Base-by-base conservation (phyloP, 805 yeast genomes). In the Priceomyces melissophilus region DNA sequence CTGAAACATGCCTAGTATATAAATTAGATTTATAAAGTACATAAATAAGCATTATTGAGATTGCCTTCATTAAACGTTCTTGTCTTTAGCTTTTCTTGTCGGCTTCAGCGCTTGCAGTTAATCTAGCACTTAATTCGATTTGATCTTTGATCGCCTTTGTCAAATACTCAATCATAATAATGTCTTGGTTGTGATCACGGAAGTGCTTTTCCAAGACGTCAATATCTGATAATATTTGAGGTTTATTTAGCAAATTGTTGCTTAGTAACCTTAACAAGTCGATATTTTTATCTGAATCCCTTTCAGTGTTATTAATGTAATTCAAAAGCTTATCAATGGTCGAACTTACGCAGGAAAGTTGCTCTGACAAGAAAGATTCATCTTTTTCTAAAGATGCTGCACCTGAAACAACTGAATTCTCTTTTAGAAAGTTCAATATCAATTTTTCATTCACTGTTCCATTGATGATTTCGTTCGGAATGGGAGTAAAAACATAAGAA, bases 71-170 rank as follows among this genome's bases (percentile, higher is more conserved):
- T 20, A 20, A 20, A 20, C 25, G 8, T 9, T 14, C 11, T 32
- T 14, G n/a, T 17, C 27, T 8, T 38, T 41, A 36, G 32, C 35
- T 42, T 37, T 45, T 52, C 44, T 48, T 55, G 10, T 55, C 59
- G 25, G 53, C 48, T 37, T 53, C 61, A 33, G 60, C 53, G 37
- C 52, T 57, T 28, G 83, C 79, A 36, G 87, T 81, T 54, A 87
- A 74, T 60, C 85, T 80, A 36, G 88, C 81, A 54, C 88, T 79
- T 56, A 84, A 72, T 60, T 84, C 90, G 48, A 87, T 75, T 68
- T 88, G 96, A 48, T 88, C 84, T 68, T 84, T 86, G 53, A 88
- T 81, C 41, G 93, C 85, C 50, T 83, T 80, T 42, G 95, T 83
- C 63, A 88, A 74, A 58, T 83, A 85, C 58, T 86, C 91, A 47